These are phyloP conservation scores for Phaeosphaeria sp. DNA, from an alignment of 2,329 filamentous ascomycete genomes.

Conservation along the genomic window DNA sequence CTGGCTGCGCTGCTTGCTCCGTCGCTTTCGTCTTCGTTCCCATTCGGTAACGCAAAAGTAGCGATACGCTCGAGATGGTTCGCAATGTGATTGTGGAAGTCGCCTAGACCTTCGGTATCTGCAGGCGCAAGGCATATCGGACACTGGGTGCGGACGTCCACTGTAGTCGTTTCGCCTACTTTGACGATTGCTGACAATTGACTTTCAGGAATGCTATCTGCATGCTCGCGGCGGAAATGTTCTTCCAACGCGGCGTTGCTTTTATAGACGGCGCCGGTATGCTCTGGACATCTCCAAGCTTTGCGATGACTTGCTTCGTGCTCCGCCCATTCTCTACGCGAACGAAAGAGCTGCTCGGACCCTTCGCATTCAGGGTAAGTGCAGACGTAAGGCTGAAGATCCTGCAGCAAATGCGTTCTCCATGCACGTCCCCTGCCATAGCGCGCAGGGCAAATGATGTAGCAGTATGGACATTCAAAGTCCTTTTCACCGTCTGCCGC, in stretches of 20 bases:
- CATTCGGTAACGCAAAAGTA: conserved; percentile 41
- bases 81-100: conserved; percentile 45
- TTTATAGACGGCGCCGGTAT: conserved; percentile 37
- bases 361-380: conserved; percentile 42
- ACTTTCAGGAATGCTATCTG: conserved; percentile 34
- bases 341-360: conserved; percentile 41
- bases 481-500: conserved; percentile 41
- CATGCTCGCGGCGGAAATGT: conserved; percentile 41
- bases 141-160: conserved; percentile 39
- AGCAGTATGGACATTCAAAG: conserved; percentile 50
- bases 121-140: conserved; percentile 40
- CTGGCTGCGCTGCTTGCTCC: conserved; percentile 42
- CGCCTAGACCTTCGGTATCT: conserved; percentile 28
- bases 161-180: conserved; percentile 40
- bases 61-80: conserved; percentile 47
- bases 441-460: conserved; percentile 47
- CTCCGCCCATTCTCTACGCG: conserved; percentile 46
- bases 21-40: conserved; percentile 35
- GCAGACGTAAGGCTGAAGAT: conserved; percentile 48
- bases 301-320: conserved; percentile 48
- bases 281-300: conserved; percentile 46
- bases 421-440: conserved; percentile 43
- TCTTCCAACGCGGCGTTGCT: conserved; percentile 30
- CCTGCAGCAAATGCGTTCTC: conserved; percentile 46
- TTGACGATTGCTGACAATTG: conserved; percentile 40